A percentile compares a stretch with the other conserved stretches of the same genome.
phyloP scores from a whole-genome alignment of 2,329 filamentous ascomycete genomes.

The Pseudopyrenochaeta lycopersici region DNA sequence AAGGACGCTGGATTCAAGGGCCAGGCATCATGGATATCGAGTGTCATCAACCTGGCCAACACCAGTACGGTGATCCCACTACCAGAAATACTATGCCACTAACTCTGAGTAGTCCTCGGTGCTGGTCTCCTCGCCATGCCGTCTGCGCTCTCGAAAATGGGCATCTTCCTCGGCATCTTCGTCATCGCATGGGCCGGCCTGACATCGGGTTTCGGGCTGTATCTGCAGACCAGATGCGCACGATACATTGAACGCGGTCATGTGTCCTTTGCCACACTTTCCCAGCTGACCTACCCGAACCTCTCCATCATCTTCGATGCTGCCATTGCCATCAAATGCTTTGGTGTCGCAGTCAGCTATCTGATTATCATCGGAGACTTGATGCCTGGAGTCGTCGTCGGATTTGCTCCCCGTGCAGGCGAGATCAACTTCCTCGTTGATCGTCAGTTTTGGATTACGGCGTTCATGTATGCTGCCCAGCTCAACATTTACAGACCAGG shows the following conservation, averaged over 20 bases:
- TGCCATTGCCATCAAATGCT: slow-evolving; percentile 97
- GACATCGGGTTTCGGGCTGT: slow-evolving; percentile 90
- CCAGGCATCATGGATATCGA: slow-evolving; percentile 87
- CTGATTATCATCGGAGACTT: slow-evolving; percentile 98
- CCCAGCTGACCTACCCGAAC: slow-evolving; percentile 95
- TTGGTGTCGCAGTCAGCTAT: slow-evolving; percentile 96
- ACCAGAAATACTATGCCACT: slow-evolving; percentile 4
- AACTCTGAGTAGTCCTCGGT: slow-evolving; percentile 75
- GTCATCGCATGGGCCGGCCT: slow-evolving; percentile 92
- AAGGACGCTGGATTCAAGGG: slow-evolving; percentile 75
- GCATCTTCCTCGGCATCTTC: slow-evolving; percentile 82
- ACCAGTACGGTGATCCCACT: slow-evolving; percentile 73
- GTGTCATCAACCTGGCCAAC: slow-evolving; percentile 94
- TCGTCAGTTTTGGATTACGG: slow-evolving; percentile 96
- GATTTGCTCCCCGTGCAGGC: slow-evolving; percentile 73
- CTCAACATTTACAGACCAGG: background rate
- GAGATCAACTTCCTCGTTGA: slow-evolving; percentile 81
- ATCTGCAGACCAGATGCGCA: slow-evolving; percentile 91
- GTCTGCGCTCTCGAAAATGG: slow-evolving; percentile 94
- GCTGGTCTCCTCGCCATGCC: slow-evolving; percentile 96
- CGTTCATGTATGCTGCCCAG: slow-evolving; percentile 75
- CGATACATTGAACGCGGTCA: slow-evolving; percentile 89
- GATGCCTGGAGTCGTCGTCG: slow-evolving; percentile 92
- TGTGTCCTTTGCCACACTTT: slow-evolving; percentile 94
- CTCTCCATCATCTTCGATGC: slow-evolving; percentile 94